phyloP scores from a whole-genome alignment of 2,329 filamentous ascomycete species.

The Acrodontium crateriforme region DNA sequence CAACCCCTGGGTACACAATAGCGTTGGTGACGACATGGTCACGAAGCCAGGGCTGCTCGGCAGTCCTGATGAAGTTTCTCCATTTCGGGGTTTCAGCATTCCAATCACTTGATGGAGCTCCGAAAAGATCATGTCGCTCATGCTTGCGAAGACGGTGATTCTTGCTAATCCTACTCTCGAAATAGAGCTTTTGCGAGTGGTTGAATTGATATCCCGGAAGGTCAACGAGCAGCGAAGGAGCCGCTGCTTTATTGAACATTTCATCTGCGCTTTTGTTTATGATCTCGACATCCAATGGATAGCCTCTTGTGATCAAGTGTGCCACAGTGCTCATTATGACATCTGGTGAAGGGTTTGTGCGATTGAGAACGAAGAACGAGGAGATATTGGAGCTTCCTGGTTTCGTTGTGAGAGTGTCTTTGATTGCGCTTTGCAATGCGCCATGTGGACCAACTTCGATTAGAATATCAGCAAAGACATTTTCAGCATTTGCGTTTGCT shows the following conservation, averaged over 20 bases:
- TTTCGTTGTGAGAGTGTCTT: background rate
- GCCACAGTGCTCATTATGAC: background rate
- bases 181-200: constrained; percentile 6
- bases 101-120: constrained; percentile 10
- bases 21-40: constrained; percentile 9
- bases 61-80: constrained; percentile 11
- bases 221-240: constrained; percentile 1
- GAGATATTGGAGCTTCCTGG: background rate
- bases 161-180: constrained; percentile 3
- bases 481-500: constrained; percentile 1
- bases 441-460: constrained; percentile 34
- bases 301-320: background rate
- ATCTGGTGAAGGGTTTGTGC: background rate
- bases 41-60: constrained; percentile 13
- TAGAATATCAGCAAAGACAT: constrained; percentile 17
- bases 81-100: constrained; percentile 11
- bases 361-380: background rate
- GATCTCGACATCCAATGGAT: background rate
- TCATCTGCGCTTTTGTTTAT: background rate
- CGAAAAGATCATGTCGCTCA: constrained; percentile 21
- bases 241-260: background rate
- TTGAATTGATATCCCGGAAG: constrained; percentile 4
- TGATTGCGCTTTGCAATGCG: constrained; percentile 21
- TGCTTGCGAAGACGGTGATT: constrained; percentile 5
- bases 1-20: constrained; percentile 8